Base-by-base conservation (phyloP, 2,329 filamentous ascomycete genomes). In the Fusarium sp. region DNA sequence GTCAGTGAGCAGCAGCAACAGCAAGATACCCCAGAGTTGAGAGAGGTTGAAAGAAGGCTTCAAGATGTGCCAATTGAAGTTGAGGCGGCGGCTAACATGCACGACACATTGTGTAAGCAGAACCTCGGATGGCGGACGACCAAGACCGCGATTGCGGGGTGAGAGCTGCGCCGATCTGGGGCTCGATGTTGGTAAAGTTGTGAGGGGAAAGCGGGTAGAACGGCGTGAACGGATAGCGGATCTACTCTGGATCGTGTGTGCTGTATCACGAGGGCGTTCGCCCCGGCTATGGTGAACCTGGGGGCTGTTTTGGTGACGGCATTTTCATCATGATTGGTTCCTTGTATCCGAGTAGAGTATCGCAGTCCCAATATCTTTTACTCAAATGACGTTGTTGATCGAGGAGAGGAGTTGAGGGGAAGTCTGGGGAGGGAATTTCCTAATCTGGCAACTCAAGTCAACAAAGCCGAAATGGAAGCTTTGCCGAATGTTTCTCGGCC, bases 121-220 rank as follows among this genome's bases (percentile, higher is more conserved):
- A 70, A 75, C 74, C 74, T 77, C 74, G 74, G 74, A 65, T 77
- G 64, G 48, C 61, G 59, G 69, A 73, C 63, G 65, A 37, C 48
- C 58, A 74, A 50, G 29, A 74, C 66, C 68, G 67, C 73, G 63
- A 69, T 74, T 76, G 74, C 74, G 74, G 74, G 74, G 74, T 65
- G 71, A 67, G 20, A 29, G 41, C 56, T 27, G 54, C 35, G 64
- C 61, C 57, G 71, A 75, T 76, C 68, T 66, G 68, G 74, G 68
- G 61, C 35, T 61, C 48, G 54, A 65, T 63, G 63, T 71, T 75
- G 71, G 57, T 64, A 11, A 67, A 37, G 66, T 64, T 56, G 72
- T 75, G 73, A 76, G 73, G 73, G 73, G 70, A 69, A 74, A 68
- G 73, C 72, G 72, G 45, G 24, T 50, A 50, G 45, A 50, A 29